Evolutionary conservation across 495 filamentous ascomycete species (phyloP).

Genomic region (Annulohypoxylon nitens): DNA sequence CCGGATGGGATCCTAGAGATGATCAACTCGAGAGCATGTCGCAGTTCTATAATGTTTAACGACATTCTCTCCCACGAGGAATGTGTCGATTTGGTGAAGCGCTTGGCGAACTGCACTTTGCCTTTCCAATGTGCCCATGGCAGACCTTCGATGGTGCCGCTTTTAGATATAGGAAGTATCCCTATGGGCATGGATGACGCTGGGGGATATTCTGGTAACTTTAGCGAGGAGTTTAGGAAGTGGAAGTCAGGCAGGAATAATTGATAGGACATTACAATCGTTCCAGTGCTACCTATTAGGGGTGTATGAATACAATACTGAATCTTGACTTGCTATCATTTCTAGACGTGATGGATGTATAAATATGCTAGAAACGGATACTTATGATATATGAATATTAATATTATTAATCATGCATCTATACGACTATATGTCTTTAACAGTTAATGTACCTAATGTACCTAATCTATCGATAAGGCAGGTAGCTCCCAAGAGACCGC

Average conservation of each 20-base stretch:
- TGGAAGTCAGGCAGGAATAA: conserved; percentile 32
- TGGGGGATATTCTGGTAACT: conserved; percentile 26
- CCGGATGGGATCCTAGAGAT: conserved; percentile 86
- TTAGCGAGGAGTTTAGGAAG: conserved; percentile 42
- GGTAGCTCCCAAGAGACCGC: conserved; percentile 13
- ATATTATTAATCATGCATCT: not conserved
- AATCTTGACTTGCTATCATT: not conserved
- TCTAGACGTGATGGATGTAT: no score
- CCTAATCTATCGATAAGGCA: conserved; percentile 29
- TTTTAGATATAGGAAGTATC: conserved; percentile 69
- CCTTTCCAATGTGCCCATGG: conserved; percentile 96
- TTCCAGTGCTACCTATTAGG: no score
- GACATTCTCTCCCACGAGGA: conserved; percentile 75
- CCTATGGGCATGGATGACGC: conserved; percentile 14
- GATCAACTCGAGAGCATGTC: conserved; percentile 89
- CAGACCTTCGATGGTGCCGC: conserved; percentile 79
- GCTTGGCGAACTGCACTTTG: conserved; percentile 77
- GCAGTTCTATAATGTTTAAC: conserved; percentile 98
- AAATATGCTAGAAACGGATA: no score
- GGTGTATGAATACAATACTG: not conserved
- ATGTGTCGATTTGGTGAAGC: conserved; percentile 72
- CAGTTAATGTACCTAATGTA: not conserved
- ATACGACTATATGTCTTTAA: not conserved
- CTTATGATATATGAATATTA: no score
- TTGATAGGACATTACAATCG: not conserved